Evolutionary conservation across 768 basidiomycete genomes (phyloP).

Genomic region (Serendipita sp.): DNA sequence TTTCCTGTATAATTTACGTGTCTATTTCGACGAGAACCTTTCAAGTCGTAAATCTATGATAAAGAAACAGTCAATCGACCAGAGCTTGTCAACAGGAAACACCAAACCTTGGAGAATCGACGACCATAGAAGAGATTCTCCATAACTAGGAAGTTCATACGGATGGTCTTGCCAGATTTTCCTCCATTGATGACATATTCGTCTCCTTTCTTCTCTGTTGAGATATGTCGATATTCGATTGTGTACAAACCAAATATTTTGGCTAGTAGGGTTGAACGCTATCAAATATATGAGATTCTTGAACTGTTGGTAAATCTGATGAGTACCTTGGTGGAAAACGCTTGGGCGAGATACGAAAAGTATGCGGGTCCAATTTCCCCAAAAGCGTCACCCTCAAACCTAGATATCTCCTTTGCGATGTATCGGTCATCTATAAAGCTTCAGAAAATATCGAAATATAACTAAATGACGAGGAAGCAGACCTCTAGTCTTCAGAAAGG

Average conservation of each 20-base stretch:
- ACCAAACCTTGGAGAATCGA: conserved; percentile 61
- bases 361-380: conserved; percentile 94
- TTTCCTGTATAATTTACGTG: conserved; percentile 80
- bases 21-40: conserved; percentile 88
- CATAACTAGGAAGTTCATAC: conserved; percentile 96
- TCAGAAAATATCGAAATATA: background rate
- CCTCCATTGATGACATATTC: conserved; percentile 17
- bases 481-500: conserved; percentile 93
- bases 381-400: conserved; percentile 82
- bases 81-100: background rate
- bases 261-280: conserved; percentile 88
- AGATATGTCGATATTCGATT: conserved; percentile 70
- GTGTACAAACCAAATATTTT: conserved; percentile 97
- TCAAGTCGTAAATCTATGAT: conserved; percentile 85
- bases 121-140: conserved; percentile 93
- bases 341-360: conserved; percentile 96
- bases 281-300: conserved; percentile 10
- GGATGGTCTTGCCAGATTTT: conserved; percentile 53
- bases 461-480: background rate
- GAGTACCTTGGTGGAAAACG: conserved; percentile 59
- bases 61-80: background rate
- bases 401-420: conserved; percentile 91
- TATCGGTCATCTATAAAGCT: conserved; percentile 71
- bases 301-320: background rate
- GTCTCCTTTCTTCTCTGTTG: conserved; percentile 38